Evolutionary conservation across 179 eudicot species (phyloP).

Genomic region (Dionaea muscipula): DNA sequence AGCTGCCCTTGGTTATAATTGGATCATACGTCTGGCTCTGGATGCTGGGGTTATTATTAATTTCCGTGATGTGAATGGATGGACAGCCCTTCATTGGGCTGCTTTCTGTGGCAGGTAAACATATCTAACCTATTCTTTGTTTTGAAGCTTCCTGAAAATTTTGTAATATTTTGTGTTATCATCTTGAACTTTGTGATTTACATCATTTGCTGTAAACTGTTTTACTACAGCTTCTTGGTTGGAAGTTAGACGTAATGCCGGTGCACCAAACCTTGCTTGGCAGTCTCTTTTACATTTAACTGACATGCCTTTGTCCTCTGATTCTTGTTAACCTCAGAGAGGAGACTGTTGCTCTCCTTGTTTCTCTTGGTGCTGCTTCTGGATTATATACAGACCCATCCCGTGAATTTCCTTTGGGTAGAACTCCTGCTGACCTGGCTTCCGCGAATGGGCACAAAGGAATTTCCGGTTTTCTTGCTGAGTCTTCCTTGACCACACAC

Average conservation of each 20-base stretch:
- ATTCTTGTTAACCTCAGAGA: conserved; percentile 26
- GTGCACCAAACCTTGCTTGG: too few species aligned
- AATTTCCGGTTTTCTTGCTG: conserved; percentile 64
- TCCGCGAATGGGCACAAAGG: conserved; percentile 58
- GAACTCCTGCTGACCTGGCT: conserved; percentile 58
- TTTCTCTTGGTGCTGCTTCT: conserved; percentile 47
- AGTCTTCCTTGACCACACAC: conserved; percentile 47
- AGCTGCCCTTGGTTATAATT: conserved; percentile 61
- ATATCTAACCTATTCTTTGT: background rate
- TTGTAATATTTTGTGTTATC: background rate
- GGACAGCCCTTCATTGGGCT: conserved; percentile 92
- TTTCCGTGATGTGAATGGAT: conserved; percentile 60
- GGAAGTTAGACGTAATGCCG: too few species aligned
- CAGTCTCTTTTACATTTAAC: background rate
- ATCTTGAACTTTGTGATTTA: too few species aligned
- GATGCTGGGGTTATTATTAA: conserved; percentile 49
- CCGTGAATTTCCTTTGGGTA: conserved; percentile 40
- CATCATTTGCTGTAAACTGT: too few species aligned
- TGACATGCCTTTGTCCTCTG: background rate
- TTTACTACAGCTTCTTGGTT: too few species aligned
- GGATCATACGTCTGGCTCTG: conserved; percentile 47
- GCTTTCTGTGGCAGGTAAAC: conserved; percentile 57
- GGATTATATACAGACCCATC: conserved; percentile 49
- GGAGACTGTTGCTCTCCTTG: conserved; percentile 40
- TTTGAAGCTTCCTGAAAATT: background rate